phyloP scores from a whole-genome alignment of 257 asterid genomes.

The Solanum dulcamara region DNA sequence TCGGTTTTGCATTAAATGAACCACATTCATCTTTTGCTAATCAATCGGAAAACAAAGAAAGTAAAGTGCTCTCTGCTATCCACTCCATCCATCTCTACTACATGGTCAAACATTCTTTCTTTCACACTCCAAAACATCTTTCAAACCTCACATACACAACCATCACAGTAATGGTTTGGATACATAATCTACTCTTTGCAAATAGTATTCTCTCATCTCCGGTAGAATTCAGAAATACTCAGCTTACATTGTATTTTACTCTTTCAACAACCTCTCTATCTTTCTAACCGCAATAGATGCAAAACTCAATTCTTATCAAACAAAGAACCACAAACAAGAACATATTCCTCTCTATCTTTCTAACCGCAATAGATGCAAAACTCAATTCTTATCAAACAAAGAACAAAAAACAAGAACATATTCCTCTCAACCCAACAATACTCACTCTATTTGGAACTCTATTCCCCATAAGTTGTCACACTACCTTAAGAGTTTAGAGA shows the following conservation, averaged over 20 bases:
- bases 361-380: background rate
- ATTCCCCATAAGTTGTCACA: no score
- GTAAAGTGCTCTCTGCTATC: background rate
- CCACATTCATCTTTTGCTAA: background rate
- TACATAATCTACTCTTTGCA: background rate
- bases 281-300: background rate
- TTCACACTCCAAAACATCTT: background rate
- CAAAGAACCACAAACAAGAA: background rate
- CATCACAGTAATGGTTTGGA: background rate
- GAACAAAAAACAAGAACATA: background rate
- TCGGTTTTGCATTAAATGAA: background rate
- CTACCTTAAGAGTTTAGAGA: no score
- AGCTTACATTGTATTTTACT: background rate
- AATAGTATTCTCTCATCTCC: background rate
- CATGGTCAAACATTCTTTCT: background rate
- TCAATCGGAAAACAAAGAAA: background rate
- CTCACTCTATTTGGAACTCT: background rate
- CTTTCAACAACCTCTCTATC: background rate
- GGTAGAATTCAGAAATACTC: background rate
- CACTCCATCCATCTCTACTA: background rate
- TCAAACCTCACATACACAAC: background rate
- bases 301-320: background rate
- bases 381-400: background rate
- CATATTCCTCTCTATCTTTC: background rate
- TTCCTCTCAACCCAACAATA: background rate